Percentiles rank a stretch among this genome's conserved stretches.
Evolutionary conservation across 768 basidiomycete species (phyloP).

Genomic region (Hygrophorus pudorinus): DNA sequence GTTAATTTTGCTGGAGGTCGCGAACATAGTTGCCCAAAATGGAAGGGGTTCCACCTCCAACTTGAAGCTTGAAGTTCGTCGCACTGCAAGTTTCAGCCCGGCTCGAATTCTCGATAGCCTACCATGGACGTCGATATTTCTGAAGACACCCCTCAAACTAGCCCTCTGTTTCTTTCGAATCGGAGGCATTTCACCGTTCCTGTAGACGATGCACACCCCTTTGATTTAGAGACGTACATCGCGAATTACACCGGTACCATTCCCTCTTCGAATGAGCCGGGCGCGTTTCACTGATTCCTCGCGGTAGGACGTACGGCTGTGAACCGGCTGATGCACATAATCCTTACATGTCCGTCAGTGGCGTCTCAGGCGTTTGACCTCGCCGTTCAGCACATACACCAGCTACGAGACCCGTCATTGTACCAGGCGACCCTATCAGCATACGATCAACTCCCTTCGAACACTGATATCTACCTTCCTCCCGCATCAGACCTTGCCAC

Average conservation of each 20-base stretch:
- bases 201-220: slow-evolving; percentile 76
- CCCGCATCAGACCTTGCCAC: slow-evolving; percentile 35
- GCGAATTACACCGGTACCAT: slow-evolving; percentile 61
- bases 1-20: too few relatives aligned
- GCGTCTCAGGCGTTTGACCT: slow-evolving; percentile 65
- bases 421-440: slow-evolving; percentile 40
- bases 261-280: not conserved
- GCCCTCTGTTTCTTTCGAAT: slow-evolving; percentile 13
- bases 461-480: slow-evolving; percentile 30
- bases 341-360: slow-evolving; percentile 52
- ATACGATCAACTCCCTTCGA: slow-evolving; percentile 40
- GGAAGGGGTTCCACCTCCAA: not conserved
- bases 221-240: slow-evolving; percentile 77
- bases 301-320: slow-evolving; percentile 65
- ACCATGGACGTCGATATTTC: slow-evolving; percentile 11
- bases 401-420: slow-evolving; percentile 58
- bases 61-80: too few relatives aligned
- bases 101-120: not conserved
- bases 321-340: slow-evolving; percentile 63
- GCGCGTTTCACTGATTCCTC: not conserved
- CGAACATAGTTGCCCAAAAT: too few relatives aligned
- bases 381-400: slow-evolving; percentile 52
- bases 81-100: not conserved
- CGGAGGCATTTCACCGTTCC: slow-evolving; percentile 23
- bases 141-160: slow-evolving; percentile 15